A percentile compares a stretch with the other conserved stretches of the same genome.
These are phyloP conservation scores for Starmerella davenportii DNA, from an alignment of 805 yeast genomes.

Conservation along the genomic window DNA sequence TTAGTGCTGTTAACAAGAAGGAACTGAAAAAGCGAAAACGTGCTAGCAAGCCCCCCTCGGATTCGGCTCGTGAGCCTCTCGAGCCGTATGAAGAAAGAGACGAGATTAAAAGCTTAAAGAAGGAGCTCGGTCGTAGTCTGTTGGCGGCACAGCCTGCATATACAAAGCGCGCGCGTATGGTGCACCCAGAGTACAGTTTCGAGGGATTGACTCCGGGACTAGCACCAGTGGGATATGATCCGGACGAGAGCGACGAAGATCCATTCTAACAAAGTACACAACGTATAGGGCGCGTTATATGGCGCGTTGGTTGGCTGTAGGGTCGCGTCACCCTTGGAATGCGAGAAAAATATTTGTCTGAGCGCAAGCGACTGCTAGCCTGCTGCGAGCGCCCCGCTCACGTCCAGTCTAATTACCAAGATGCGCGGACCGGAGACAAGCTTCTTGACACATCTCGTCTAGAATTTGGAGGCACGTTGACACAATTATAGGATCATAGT, in stretches of 20 bases:
- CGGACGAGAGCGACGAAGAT: constrained; percentile 17
- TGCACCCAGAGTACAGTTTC: constrained; percentile 6
- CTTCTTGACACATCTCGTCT: too few species aligned
- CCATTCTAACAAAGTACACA: constrained; percentile 17
- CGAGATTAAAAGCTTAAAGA: constrained; percentile 11
- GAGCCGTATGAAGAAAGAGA: neutral
- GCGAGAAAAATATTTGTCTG: too few species aligned
- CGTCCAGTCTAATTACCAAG: too few species aligned
- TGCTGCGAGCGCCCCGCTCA: too few species aligned
- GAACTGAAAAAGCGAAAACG: constrained; percentile 2
- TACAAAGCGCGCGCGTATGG: constrained; percentile 11
- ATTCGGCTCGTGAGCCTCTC: too few species aligned
- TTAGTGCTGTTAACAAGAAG: constrained; percentile 3
- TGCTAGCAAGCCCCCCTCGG: too few species aligned
- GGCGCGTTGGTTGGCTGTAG: neutral
- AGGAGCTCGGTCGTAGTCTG: constrained; percentile 10
- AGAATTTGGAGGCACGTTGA: too few species aligned
- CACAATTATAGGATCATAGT: too few species aligned
- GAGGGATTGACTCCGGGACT: constrained; percentile 18
- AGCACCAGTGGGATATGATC: constrained; percentile 19
- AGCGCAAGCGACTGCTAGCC: too few species aligned
- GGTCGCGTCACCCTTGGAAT: neutral
- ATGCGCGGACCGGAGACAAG: too few species aligned
- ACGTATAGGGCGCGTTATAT: neutral
- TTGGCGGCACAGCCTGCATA: constrained; percentile 6